Percentiles rank a stretch among this genome's conserved stretches.
Evolutionary conservation across 352 stramenopile genomes (phyloP).

Genomic region (Peronosclerospora sorghi): DNA sequence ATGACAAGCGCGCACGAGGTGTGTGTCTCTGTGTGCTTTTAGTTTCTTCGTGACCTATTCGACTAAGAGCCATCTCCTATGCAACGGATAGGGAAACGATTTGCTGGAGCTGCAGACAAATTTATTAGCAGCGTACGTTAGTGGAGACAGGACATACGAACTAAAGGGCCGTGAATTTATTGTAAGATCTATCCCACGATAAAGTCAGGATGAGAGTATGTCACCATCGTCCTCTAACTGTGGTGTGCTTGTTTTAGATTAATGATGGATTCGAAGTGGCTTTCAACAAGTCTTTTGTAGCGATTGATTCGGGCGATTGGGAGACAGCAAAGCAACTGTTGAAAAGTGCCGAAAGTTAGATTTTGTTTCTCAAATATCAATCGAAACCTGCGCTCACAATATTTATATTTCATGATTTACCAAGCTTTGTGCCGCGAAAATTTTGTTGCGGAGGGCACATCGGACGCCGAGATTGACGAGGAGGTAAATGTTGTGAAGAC

Average conservation of each 20-base stretch:
- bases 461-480: slow-evolving; percentile 48
- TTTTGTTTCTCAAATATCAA: neutral
- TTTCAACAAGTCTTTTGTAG: slow-evolving; percentile 81
- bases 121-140: slow-evolving; percentile 60
- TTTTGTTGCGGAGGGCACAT: slow-evolving; percentile 39
- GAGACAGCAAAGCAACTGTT: slow-evolving; percentile 33
- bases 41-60: neutral
- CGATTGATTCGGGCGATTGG: slow-evolving; percentile 55
- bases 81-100: slow-evolving; percentile 33
- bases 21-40: neutral
- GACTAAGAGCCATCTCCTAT: neutral
- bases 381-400: neutral
- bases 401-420: neutral
- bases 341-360: slow-evolving; percentile 49
- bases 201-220: neutral
- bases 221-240: neutral
- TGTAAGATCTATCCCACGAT: slow-evolving; percentile 11
- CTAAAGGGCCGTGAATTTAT: slow-evolving; percentile 38
- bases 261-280: too few species aligned
- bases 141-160: slow-evolving; percentile 39
- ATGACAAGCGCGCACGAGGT: slow-evolving; percentile 24
- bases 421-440: slow-evolving; percentile 62
- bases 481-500: slow-evolving; percentile 64
- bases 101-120: slow-evolving; percentile 72
- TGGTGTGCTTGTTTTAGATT: slow-evolving; percentile 20